Evolutionary conservation across 768 basidiomycete genomes (phyloP).

Genomic region (Boletus barrowsii): DNA sequence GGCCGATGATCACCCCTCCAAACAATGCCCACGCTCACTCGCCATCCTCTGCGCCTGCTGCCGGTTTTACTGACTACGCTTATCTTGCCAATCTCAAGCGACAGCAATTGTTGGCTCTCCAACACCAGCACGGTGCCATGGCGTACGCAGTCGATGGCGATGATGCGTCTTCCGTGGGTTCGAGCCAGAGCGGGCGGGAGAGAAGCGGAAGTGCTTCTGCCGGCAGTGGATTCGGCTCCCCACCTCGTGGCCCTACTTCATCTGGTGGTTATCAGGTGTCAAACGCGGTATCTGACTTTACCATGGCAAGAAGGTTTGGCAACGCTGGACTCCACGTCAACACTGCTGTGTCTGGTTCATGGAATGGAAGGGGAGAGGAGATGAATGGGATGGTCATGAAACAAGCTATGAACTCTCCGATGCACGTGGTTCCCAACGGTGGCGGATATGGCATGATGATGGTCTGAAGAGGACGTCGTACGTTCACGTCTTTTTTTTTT

Average conservation of each 20-base stretch:
- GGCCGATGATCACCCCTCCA: slow-evolving; percentile 42
- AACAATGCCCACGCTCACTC: slow-evolving; percentile 35
- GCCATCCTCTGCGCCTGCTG: slow-evolving; percentile 8
- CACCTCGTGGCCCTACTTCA: slow-evolving; percentile 27
- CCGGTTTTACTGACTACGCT: slow-evolving; percentile 20
- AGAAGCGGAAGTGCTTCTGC: slow-evolving; percentile 39
- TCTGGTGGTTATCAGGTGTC: slow-evolving; percentile 37
- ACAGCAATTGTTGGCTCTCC: slow-evolving; percentile 32
- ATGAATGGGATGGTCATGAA: slow-evolving; percentile 36
- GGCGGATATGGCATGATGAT: slow-evolving; percentile 42
- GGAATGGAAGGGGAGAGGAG: slow-evolving; percentile 27
- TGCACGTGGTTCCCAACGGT: slow-evolving; percentile 38
- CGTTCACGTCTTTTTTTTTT: slow-evolving; percentile 1
- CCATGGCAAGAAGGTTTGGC: slow-evolving; percentile 21
- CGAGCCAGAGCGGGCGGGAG: slow-evolving; percentile 31
- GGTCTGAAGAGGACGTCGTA: slow-evolving; percentile 25
- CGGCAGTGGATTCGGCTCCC: slow-evolving; percentile 32
- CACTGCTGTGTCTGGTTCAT: slow-evolving; percentile 22
- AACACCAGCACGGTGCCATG: slow-evolving; percentile 27
- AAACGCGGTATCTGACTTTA: slow-evolving; percentile 27
- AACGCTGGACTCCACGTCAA: slow-evolving; percentile 26
- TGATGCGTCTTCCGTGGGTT: slow-evolving; percentile 38
- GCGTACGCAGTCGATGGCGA: slow-evolving; percentile 35
- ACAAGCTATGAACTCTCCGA: slow-evolving; percentile 33
- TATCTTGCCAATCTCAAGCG: slow-evolving; percentile 25